These are phyloP conservation scores for Beauveria caledonica DNA, from an alignment of 2,329 filamentous ascomycete genomes.

Conservation along the genomic window DNA sequence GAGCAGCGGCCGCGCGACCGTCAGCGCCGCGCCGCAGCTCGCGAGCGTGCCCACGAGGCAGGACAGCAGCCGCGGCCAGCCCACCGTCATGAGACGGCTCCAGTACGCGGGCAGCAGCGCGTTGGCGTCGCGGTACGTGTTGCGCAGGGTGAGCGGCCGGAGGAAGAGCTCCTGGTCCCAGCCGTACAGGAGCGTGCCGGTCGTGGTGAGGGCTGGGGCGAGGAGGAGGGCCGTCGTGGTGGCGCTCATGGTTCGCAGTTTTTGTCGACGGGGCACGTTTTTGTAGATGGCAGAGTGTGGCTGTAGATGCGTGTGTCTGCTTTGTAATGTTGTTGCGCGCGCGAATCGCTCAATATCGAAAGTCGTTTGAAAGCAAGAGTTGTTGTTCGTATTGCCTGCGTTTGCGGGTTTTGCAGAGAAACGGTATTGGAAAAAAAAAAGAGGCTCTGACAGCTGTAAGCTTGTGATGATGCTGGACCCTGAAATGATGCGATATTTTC, in stretches of 20 bases:
- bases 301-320: not conserved
- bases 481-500: not conserved
- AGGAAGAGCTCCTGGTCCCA: slow-evolving; percentile 37
- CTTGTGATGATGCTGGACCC: not conserved
- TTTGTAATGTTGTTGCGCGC: not conserved
- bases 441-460: not conserved
- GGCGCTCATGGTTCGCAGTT: not conserved
- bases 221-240: slow-evolving; percentile 27
- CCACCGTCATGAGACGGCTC: slow-evolving; percentile 30
- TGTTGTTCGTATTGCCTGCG: too few species aligned
- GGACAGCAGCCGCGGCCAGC: slow-evolving; percentile 25
- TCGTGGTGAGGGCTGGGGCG: slow-evolving; percentile 38
- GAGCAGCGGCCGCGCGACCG: slow-evolving; percentile 18
- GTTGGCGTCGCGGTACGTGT: slow-evolving; percentile 24
- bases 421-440: not conserved
- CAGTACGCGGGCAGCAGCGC: slow-evolving; percentile 36
- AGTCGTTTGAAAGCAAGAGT: too few species aligned
- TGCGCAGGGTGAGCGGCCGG: slow-evolving; percentile 24
- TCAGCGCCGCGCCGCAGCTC: slow-evolving; percentile 20
- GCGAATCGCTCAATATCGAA: not conserved
- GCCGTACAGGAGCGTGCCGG: slow-evolving; percentile 36
- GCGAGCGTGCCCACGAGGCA: slow-evolving; percentile 28
- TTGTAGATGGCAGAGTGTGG: too few species aligned
- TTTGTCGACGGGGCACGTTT: not conserved
- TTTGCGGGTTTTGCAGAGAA: not conserved